phyloP scores from a whole-genome alignment of 1,139 yeast genomes.

The Taphrina populina region DNA sequence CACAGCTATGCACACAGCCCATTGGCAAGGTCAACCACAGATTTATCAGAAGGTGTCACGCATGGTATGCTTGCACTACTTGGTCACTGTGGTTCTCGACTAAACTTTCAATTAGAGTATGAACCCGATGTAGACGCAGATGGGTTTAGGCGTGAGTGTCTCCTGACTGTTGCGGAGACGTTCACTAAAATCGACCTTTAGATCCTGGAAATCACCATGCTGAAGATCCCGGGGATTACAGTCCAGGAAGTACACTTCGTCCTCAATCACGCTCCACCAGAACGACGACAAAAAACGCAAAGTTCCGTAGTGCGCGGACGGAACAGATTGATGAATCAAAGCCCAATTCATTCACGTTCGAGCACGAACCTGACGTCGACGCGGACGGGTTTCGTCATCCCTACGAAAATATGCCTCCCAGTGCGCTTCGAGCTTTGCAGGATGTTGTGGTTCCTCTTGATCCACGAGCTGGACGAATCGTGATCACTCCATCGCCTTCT shows the following conservation, averaged over 20 bases:
- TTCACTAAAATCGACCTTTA: not conserved
- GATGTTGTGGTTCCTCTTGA: conserved; percentile 29
- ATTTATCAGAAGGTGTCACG: conserved; percentile 13
- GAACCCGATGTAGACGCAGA: conserved; percentile 33
- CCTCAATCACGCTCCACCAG: conserved; percentile 15
- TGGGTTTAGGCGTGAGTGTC: conserved; percentile 23
- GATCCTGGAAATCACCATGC: conserved; percentile 29
- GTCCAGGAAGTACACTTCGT: conserved; percentile 34
- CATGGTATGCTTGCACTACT: not conserved
- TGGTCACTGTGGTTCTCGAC: not conserved
- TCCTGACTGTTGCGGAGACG: not conserved
- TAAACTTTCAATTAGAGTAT: conserved; percentile 3
- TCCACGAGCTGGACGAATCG: conserved; percentile 31
- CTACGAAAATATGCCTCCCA: conserved; percentile 22
- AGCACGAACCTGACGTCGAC: conserved; percentile 31
- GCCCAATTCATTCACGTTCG: conserved; percentile 24
- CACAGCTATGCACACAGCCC: conserved; percentile 14
- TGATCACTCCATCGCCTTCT: conserved; percentile 27
- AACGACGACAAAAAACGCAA: not conserved
- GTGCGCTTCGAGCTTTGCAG: conserved; percentile 26
- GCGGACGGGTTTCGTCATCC: conserved; percentile 26
- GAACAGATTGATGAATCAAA: conserved; percentile 1
- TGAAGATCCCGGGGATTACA: conserved; percentile 36
- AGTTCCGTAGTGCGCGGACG: not conserved
- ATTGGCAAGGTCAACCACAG: conserved; percentile 13